Evolutionary conservation across 805 yeast genomes (phyloP), one percentile per base, ranked within the genome.

Genomic region (Pichia membranifaciens): DNA sequence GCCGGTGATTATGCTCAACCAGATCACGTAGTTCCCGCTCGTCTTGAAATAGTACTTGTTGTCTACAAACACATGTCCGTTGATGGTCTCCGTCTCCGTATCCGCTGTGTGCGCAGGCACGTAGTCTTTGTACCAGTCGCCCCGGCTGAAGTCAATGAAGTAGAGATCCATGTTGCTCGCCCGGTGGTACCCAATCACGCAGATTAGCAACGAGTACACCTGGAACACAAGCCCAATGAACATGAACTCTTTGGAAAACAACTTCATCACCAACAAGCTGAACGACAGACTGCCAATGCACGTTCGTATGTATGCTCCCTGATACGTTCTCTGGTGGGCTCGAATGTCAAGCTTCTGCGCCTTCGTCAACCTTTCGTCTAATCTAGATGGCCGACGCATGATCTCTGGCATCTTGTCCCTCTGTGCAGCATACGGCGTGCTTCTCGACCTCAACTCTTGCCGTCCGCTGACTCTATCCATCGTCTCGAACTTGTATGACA

Each of bases 271-370:
- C 47, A 84, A 65, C 29, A 84, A 66, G 3, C 86, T 59, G 56
- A 87, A 82, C 10, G 88, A 75, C 25, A 87, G 62, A 45, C 82
- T 74, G 18, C 86, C 82, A 28, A 87, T 66, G 18, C 90, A 84
- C 0, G 90, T 78, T 44, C 95, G 65, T 22, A 83, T 71, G 58
- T 87, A 86, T 1, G 95, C 90, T 0, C 95, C 95, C 58, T 86
- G 93, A 57, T 84, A 86, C 0, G 95, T 86, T 48, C 95, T 64
- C 63, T 86, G 93, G 55, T 83, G 84, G 0, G 91, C 93, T 55
- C 83, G 53, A 3, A 78, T 70, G 52, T 78, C 82, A 22, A 77
- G 61, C 54, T 73, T 71, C 45, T 68, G 69, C 4, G 62, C 64
- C 34, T 70, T 61, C 4, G 74, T 64, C 5, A 73, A 64, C 15